Conservation (phyloP, 129 eudicot genomes). For the Smallanthus sonchifolius region DNA sequence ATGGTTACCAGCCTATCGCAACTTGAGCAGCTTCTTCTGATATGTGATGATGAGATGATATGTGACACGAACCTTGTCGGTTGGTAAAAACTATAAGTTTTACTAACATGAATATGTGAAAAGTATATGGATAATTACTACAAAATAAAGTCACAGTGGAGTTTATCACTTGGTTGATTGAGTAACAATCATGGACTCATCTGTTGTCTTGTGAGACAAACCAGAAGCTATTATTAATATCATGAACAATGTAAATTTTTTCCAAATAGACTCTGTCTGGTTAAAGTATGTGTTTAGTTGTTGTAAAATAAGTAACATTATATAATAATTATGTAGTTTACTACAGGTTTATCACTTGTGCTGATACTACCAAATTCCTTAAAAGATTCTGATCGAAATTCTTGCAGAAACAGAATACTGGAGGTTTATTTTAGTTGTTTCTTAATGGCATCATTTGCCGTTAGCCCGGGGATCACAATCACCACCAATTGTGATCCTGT, state of each 20-base stretch:
- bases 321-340: neutral
- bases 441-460: too few species aligned
- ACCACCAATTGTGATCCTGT: too few species aligned
- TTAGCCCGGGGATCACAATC: too few species aligned
- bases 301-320: neutral
- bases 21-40: neutral
- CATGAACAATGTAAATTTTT: neutral
- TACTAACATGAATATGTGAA: constrained; percentile 8
- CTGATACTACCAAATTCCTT: too few species aligned
- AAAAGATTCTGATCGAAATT: too few species aligned
- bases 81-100: constrained; percentile 8
- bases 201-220: neutral
- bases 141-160: constrained; percentile 5
- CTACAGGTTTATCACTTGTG: neutral
- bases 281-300: neutral
- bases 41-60: neutral
- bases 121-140: neutral
- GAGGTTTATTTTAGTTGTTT: too few species aligned
- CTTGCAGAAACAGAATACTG: too few species aligned
- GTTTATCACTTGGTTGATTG: neutral
- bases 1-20: constrained; percentile 23
- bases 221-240: neutral
- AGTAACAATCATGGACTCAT: neutral
- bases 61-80: neutral
- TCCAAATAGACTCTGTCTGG: neutral